Conservation (phyloP, 805 yeast species). For the Saccharomycodes ludwigii region DNA sequence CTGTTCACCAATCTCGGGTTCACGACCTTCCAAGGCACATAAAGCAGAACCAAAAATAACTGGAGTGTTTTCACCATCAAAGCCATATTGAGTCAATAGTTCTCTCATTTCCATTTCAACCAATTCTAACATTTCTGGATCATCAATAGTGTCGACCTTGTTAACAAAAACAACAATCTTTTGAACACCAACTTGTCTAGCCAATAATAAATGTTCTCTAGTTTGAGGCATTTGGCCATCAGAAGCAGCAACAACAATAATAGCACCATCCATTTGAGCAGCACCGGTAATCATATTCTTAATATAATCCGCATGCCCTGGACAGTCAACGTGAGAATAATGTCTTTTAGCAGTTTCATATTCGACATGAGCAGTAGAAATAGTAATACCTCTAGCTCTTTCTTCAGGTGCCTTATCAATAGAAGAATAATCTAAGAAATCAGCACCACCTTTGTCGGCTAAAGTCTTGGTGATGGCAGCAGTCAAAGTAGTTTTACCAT, state of each 20-base stretch:
- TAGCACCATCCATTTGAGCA: constrained; percentile 99
- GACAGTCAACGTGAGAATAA: constrained; percentile 96
- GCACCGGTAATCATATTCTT: constrained; percentile 99
- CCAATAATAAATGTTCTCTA: constrained; percentile 94
- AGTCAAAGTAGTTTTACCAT: constrained; percentile 95
- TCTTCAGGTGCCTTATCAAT: constrained; percentile 98
- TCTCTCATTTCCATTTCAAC: constrained; percentile 99
- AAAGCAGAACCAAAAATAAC: constrained; percentile 98
- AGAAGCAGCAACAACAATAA: constrained; percentile 96
- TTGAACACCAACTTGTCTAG: constrained; percentile 99
- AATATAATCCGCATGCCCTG: constrained; percentile 98
- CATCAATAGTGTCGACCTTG: constrained; percentile 96
- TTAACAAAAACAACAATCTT: constrained; percentile 94
- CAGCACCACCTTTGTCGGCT: constrained; percentile 81
- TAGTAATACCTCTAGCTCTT: constrained; percentile 98
- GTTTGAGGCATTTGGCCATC: constrained; percentile 99
- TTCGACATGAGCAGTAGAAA: constrained; percentile 95
- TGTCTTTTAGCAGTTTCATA: constrained; percentile 92
- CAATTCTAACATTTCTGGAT: constrained; percentile 97
- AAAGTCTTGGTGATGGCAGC: constrained; percentile 97
- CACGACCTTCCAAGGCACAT: constrained; percentile 81
- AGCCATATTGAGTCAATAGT: constrained; percentile 78
- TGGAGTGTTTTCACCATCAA: constrained; percentile 97
- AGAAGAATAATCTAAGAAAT: constrained; percentile 81
- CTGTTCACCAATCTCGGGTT: constrained; percentile 85